A percentile compares a stretch with the other conserved stretches of the same genome.
Evolutionary conservation across 495 filamentous ascomycete species (phyloP).

Genomic region (Articulospora tetracladia): DNA sequence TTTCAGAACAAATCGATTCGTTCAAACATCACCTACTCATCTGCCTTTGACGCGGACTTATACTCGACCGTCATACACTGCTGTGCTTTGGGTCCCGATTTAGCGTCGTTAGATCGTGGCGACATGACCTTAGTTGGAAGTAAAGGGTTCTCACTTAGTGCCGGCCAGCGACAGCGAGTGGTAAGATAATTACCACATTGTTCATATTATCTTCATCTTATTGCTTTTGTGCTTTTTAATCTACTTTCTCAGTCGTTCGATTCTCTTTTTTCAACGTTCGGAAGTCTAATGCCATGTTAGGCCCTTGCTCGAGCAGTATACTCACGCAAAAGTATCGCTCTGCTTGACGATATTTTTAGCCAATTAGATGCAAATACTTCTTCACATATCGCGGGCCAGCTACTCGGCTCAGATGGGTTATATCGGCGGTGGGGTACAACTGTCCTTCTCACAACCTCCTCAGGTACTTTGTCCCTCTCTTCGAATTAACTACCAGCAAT

Average conservation of each 20-base stretch:
- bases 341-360: neutral
- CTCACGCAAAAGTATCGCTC: neutral
- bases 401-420: neutral
- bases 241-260: too few species aligned
- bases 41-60: constrained; percentile 5
- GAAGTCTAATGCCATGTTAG: constrained; percentile 54
- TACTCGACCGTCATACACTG: constrained; percentile 14
- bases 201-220: too few species aligned
- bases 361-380: neutral
- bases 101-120: constrained; percentile 21
- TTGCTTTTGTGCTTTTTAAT: too few species aligned
- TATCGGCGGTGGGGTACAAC: neutral
- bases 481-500: constrained; percentile 32
- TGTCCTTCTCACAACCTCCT: neutral
- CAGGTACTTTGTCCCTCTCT: too few species aligned
- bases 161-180: neutral
- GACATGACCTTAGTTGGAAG: neutral
- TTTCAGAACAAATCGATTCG: constrained; percentile 28
- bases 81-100: constrained; percentile 22
- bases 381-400: neutral
- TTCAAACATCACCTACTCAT: constrained; percentile 29
- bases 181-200: too few species aligned
- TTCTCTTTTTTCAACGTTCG: constrained; percentile 13
- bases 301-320: constrained; percentile 1
- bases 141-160: neutral